Evolutionary conservation across 2,329 filamentous ascomycete genomes (phyloP), one percentile per base, ranked within the genome.

Genomic region (Coleophoma cylindrospora): DNA sequence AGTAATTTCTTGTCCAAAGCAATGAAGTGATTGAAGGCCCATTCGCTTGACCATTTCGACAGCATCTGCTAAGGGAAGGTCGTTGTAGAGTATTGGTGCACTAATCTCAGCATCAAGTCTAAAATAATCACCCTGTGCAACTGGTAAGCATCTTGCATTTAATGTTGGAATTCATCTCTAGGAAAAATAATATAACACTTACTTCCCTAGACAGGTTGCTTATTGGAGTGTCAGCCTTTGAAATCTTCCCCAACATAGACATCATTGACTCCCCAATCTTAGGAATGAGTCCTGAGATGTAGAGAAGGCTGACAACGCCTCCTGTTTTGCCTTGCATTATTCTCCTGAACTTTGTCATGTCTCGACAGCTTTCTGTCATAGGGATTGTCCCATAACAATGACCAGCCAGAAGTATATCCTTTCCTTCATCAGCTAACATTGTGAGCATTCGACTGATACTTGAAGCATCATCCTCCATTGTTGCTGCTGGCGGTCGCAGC

Each of bases 341-440:
- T 17, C 70, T 57, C 41, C 67, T 61, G 40, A 57, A 50, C 49
- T 68, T 68, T 11, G 63, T 55, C 4, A 67, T 54, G 0, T 66
- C 68, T 10, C 60, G 59, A 1, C 66, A 53, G 11, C 61, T 64
- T 47, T 67, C 62, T 4, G 64, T 59, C 3, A 56, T 61, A 1
- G 68, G 53, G 0, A 66, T 58, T 10, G 66, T 68, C 5, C 65
- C 61, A 61, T 69, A 71, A 33, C 64, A 68, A 41, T 72, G 69
- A 12, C 62, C 57, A 17, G 68, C 48, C 4, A 70, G 55, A 2
- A 71, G 46, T 9, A 71, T 64, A 19, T 70, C 64, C n/a, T 66
- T 66, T 3, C 63, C 61, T 3, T 38, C 53, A 33, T 67, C 65
- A 17, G 32, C 43, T 12, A 41, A 36, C 19, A 11, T 46, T 13